Conservation (phyloP, 306 rosid genomes). For the Medicago truncatula region DNA sequence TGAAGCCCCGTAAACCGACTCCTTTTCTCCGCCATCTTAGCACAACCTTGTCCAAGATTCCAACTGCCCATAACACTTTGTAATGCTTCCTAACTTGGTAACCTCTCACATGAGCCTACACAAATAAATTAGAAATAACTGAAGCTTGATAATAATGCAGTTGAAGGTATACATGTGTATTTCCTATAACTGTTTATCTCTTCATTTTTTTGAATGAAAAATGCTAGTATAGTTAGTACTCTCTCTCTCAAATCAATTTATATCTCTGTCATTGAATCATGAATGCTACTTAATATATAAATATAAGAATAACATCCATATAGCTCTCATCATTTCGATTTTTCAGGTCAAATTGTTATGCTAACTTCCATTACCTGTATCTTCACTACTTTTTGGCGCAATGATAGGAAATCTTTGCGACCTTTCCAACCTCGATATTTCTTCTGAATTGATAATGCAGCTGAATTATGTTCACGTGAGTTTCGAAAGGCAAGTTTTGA, state of each 20-base stretch:
- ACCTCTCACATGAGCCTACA: conserved; percentile 96
- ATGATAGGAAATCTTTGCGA: conserved; percentile 78
- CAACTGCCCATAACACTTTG: conserved; percentile 94
- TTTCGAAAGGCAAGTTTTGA: conserved; percentile 69
- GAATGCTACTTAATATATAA: conserved; percentile 22
- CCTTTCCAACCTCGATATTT: conserved; percentile 94
- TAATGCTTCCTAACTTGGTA: conserved; percentile 89
- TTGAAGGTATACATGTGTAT: conserved; percentile 5
- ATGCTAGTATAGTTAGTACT: neutral
- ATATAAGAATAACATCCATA: conserved; percentile 28
- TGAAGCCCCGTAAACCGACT: conserved; percentile 87
- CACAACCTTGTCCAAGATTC: conserved; percentile 89
- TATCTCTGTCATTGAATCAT: neutral
- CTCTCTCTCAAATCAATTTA: neutral
- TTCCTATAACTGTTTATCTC: conserved; percentile 13
- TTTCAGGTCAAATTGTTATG: conserved; percentile 18
- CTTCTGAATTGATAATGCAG: conserved; percentile 94
- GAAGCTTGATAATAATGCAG: conserved; percentile 26
- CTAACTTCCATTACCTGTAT: conserved; percentile 71
- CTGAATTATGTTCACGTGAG: conserved; percentile 67
- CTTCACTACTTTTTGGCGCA: conserved; percentile 91
- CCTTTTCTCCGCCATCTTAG: conserved; percentile 95
- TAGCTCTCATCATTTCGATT: conserved; percentile 16
- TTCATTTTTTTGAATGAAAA: neutral
- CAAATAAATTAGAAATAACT: conserved; percentile 37